Conservation (phyloP, 2,329 filamentous ascomycete species). For the Pseudopyricularia javanii region DNA sequence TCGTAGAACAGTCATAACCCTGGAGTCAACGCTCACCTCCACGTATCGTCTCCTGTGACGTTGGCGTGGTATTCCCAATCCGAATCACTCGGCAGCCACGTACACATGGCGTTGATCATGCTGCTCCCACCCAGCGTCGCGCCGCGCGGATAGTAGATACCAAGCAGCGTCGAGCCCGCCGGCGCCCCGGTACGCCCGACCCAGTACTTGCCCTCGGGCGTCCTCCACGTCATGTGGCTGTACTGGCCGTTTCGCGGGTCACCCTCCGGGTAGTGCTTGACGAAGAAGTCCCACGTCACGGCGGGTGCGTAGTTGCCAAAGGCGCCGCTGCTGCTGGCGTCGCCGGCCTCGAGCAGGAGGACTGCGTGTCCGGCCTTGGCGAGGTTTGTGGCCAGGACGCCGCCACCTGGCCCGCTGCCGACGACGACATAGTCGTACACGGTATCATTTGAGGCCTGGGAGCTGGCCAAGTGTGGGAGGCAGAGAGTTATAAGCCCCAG, state of each 20-base stretch:
- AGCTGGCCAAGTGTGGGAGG: no score
- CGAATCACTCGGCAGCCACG: conserved; percentile 43
- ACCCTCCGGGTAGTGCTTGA: conserved; percentile 38
- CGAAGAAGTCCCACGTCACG: conserved; percentile 43
- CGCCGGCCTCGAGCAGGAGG: conserved; percentile 49
- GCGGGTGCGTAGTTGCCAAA: conserved; percentile 36
- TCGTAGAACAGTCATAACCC: no score
- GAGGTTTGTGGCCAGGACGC: conserved; percentile 43
- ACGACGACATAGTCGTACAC: conserved; percentile 54
- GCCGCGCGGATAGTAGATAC: conserved; percentile 32
- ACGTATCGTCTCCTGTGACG: conserved; percentile 42
- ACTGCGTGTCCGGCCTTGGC: conserved; percentile 46
- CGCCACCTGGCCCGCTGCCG: conserved; percentile 48
- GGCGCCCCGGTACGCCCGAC: conserved; percentile 24
- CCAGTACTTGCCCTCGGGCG: conserved; percentile 21
- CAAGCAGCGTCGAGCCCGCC: conserved; percentile 24
- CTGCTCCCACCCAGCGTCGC: conserved; percentile 36
- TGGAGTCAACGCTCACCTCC: conserved; percentile 38
- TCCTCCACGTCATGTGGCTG: conserved; percentile 35
- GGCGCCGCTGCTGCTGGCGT: conserved; percentile 33
- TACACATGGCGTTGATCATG: conserved; percentile 40
- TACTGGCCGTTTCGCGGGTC: conserved; percentile 29
- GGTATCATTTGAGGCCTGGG: no score
- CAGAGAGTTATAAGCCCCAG: no score
- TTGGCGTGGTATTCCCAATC: conserved; percentile 44